Evolutionary conservation across 306 rosid species (phyloP).

Genomic region (Begonia masoniana): DNA sequence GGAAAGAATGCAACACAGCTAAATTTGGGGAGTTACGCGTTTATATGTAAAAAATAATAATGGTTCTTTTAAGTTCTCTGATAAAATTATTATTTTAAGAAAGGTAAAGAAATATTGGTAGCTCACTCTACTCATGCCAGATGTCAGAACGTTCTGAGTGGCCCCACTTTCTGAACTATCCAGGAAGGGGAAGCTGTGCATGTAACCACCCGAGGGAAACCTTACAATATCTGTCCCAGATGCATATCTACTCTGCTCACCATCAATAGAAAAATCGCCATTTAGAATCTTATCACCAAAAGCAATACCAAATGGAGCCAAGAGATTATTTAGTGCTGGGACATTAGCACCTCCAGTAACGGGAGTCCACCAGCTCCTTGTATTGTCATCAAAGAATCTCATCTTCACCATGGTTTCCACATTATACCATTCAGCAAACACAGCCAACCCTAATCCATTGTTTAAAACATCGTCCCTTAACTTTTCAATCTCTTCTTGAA

Average conservation of each 20-base stretch:
- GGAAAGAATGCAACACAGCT: no score
- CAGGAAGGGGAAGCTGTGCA: constrained; percentile 76
- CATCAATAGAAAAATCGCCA: constrained; percentile 82
- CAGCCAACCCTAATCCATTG: constrained; percentile 80
- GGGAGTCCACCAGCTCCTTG: constrained; percentile 99
- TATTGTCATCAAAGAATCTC: constrained; percentile 94
- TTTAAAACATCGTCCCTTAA: constrained; percentile 69
- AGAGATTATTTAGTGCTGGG: constrained; percentile 83
- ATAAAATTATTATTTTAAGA: no score
- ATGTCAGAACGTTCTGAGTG: constrained; percentile 69
- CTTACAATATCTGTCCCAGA: constrained; percentile 93
- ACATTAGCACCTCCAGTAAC: constrained; percentile 92
- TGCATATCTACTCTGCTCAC: constrained; percentile 91
- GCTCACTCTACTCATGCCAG: constrained; percentile 56
- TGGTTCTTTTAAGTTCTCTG: no score
- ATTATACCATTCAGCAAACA: constrained; percentile 97
- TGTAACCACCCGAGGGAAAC: constrained; percentile 76
- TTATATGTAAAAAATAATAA: no score
- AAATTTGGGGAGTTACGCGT: no score
- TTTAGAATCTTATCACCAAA: constrained; percentile 89
- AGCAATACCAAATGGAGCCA: constrained; percentile 95
- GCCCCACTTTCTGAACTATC: constrained; percentile 99
- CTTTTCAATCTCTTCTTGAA: constrained; percentile 88
- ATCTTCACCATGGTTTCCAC: constrained; percentile 94
- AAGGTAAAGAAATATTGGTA: not conserved